Evolutionary conservation across 2,329 filamentous ascomycete species (phyloP).

Genomic region (Xylariaceae sp.): DNA sequence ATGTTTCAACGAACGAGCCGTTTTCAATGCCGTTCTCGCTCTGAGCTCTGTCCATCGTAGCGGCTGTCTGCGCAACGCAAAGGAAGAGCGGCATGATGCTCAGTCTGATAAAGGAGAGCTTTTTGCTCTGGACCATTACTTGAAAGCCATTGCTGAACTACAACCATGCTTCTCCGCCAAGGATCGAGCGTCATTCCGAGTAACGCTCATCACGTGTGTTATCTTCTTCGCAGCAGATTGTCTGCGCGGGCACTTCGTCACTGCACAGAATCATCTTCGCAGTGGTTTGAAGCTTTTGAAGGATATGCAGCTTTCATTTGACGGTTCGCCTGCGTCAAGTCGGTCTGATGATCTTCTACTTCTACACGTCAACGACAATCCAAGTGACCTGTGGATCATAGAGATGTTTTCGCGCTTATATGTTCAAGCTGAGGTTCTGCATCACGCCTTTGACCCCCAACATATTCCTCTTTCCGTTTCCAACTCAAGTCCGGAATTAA

Average conservation of each 20-base stretch:
- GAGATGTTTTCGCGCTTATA: constrained; percentile 35
- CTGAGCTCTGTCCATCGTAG: constrained; percentile 31
- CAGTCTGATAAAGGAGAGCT: constrained; percentile 15
- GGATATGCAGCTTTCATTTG: constrained; percentile 14
- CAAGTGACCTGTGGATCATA: constrained; percentile 37
- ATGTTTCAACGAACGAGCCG: constrained; percentile 32
- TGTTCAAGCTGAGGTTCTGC: constrained; percentile 24
- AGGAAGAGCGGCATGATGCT: neutral
- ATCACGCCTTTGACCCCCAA: constrained; percentile 14
- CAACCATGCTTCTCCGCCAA: constrained; percentile 27
- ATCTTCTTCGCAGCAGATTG: constrained; percentile 32
- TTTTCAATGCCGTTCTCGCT: constrained; percentile 36
- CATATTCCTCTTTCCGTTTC: constrained; percentile 6
- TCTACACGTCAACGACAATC: constrained; percentile 5
- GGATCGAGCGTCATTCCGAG: constrained; percentile 26
- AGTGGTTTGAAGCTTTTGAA: constrained; percentile 37
- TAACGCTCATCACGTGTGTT: constrained; percentile 35
- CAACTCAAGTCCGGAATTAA: constrained; percentile 11
- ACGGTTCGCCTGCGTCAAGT: neutral
- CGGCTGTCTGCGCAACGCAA: constrained; percentile 5
- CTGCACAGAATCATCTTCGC: constrained; percentile 36
- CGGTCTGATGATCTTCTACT: constrained; percentile 8
- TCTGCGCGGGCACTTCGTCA: constrained; percentile 32
- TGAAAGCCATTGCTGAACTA: constrained; percentile 33
- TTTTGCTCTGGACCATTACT: constrained; percentile 32